phyloP scores from a whole-genome alignment of 495 filamentous ascomycete genomes.

The Aspergillus funiculosus region DNA sequence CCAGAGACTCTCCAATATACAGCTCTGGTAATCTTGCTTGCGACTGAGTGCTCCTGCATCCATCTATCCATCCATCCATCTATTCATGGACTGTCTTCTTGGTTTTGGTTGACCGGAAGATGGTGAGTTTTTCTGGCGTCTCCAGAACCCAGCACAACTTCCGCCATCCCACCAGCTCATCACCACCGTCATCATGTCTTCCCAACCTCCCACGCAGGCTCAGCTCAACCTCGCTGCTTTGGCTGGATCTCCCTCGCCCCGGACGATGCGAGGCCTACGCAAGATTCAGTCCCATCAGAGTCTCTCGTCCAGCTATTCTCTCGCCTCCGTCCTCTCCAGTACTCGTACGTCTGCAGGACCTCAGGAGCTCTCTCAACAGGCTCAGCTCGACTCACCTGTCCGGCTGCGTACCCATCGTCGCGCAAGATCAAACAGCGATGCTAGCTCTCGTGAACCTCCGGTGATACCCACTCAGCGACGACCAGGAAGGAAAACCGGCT shows the following conservation, averaged over 20 bases:
- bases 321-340: constrained; percentile 34
- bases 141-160: not conserved
- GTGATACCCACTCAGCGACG: constrained; percentile 40
- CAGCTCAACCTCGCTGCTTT: constrained; percentile 30
- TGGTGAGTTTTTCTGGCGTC: constrained; percentile 9
- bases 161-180: constrained; percentile 1
- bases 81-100: constrained; percentile 10
- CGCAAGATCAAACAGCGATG: constrained; percentile 70
- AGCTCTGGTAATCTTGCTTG: no score
- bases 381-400: constrained; percentile 22
- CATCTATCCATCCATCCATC: not conserved
- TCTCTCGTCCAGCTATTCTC: constrained; percentile 34
- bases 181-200: constrained; percentile 12
- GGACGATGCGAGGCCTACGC: constrained; percentile 44
- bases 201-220: constrained; percentile 21
- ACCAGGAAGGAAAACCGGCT: constrained; percentile 48
- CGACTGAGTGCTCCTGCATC: not conserved
- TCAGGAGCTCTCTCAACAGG: constrained; percentile 17
- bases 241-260: constrained; percentile 39
- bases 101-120: constrained; percentile 12
- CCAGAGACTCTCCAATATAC: not conserved
- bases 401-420: constrained; percentile 46
- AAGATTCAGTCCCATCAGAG: constrained; percentile 51
- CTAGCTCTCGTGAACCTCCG: constrained; percentile 40
- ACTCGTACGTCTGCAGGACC: constrained; percentile 24